These are phyloP conservation scores for Suillus hirtellus DNA, from an alignment of 768 basidiomycete species.

Conservation along the genomic window DNA sequence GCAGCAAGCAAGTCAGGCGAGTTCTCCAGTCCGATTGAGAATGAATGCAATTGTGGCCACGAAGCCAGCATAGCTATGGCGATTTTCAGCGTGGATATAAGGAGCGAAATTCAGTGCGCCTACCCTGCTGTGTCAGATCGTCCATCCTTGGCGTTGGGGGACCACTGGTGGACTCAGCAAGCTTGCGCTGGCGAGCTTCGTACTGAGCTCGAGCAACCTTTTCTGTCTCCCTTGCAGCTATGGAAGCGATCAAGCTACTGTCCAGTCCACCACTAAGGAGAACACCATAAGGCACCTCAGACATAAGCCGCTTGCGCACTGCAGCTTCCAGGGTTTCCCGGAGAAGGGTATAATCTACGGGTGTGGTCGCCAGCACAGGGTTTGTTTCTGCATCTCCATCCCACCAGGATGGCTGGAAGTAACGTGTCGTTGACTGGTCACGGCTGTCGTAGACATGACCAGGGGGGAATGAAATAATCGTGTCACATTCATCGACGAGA, in stretches of 20 bases:
- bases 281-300: constrained; percentile 97
- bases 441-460: constrained; percentile 93
- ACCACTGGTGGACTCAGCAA: constrained; percentile 54
- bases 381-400: constrained; percentile 70
- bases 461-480: constrained; percentile 94
- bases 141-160: constrained; percentile 52
- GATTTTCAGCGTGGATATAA: constrained; percentile 9
- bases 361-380: constrained; percentile 55
- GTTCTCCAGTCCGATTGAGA: constrained; percentile 92
- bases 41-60: constrained; percentile 98
- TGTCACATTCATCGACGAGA: constrained; percentile 88
- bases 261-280: constrained; percentile 94
- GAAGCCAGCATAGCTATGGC: constrained; percentile 66
- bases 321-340: constrained; percentile 87
- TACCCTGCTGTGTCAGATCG: constrained; percentile 57
- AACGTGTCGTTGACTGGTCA: constrained; percentile 75
- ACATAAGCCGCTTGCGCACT: constrained; percentile 94
- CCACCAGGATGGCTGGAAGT: constrained; percentile 92
- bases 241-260: constrained; percentile 92
- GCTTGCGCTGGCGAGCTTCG: constrained; percentile 63
- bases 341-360: constrained; percentile 66
- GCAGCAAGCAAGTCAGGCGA: constrained; percentile 96
- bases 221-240: constrained; percentile 94
- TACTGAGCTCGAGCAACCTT: constrained; percentile 81
- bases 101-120: constrained; percentile 15